These are phyloP conservation scores for Ceriops zippeliana DNA, from an alignment of 345 rosid genomes.

Conservation along the genomic window DNA sequence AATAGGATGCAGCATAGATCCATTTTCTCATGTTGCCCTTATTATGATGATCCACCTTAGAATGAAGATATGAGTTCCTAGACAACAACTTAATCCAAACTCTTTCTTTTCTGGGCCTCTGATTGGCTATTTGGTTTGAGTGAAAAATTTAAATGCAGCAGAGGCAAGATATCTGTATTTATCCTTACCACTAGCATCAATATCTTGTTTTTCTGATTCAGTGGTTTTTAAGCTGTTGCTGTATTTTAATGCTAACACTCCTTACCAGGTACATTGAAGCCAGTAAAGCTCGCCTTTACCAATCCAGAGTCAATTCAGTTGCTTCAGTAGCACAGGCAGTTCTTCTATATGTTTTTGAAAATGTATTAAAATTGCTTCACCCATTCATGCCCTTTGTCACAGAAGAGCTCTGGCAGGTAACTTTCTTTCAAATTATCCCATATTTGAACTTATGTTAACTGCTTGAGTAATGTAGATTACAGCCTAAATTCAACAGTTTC, in stretches of 20 bases:
- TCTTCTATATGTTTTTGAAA: conserved; percentile 78
- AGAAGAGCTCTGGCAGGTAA: conserved; percentile 97
- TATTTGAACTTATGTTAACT: neutral
- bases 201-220: neutral
- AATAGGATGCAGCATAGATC: too few species aligned
- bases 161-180: too few species aligned
- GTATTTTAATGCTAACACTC: conserved; percentile 21
- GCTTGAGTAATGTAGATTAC: neutral
- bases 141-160: too few species aligned
- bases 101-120: too few species aligned
- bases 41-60: too few species aligned
- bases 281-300: conserved; percentile 82
- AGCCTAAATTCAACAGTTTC: neutral
- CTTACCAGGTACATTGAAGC: conserved; percentile 86
- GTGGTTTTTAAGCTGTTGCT: conserved; percentile 6
- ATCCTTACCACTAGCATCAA: neutral
- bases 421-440: neutral
- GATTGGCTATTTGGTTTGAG: too few species aligned
- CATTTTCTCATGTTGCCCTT: too few species aligned
- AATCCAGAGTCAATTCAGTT: conserved; percentile 44
- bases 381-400: conserved; percentile 99
- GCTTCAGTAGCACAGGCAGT: conserved; percentile 75
- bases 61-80: too few species aligned
- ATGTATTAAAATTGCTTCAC: conserved; percentile 78
- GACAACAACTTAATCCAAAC: too few species aligned